These are phyloP conservation scores for Colletotrichum incanum DNA, from an alignment of 2,329 filamentous ascomycete genomes.

Conservation along the genomic window DNA sequence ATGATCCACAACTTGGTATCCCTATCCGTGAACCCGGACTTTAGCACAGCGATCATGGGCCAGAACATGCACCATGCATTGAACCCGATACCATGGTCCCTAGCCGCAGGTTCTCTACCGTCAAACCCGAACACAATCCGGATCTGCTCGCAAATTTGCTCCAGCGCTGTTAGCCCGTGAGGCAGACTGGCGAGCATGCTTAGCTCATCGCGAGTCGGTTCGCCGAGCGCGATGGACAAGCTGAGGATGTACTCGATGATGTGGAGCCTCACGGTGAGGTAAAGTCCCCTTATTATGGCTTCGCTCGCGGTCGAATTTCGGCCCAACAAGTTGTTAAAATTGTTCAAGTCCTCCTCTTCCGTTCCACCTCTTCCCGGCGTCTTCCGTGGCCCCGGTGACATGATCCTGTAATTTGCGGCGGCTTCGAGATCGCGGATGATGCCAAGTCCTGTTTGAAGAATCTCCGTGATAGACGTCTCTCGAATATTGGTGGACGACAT, in stretches of 20 bases:
- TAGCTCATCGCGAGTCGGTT: conserved; percentile 32
- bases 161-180: conserved; percentile 35
- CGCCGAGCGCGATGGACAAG: conserved; percentile 30
- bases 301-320: conserved; percentile 44
- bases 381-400: background rate
- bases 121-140: conserved; percentile 32
- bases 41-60: conserved; percentile 32
- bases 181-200: conserved; percentile 26
- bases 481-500: background rate
- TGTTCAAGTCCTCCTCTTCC: background rate
- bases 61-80: conserved; percentile 40
- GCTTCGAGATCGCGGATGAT: conserved; percentile 34
- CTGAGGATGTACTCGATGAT: conserved; percentile 23
- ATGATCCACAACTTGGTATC: conserved; percentile 25
- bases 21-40: conserved; percentile 20
- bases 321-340: conserved; percentile 28
- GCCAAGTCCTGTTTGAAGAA: conserved; percentile 22
- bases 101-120: conserved; percentile 23
- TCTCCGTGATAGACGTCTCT: background rate
- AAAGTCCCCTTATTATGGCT: conserved; percentile 30
- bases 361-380: background rate
- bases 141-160: conserved; percentile 38
- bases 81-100: conserved; percentile 22
- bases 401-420: conserved; percentile 22
- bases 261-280: conserved; percentile 31